These are phyloP conservation scores for Tuctoria greenei DNA, from an alignment of 176 grass and related monocot genomes.

Conservation along the genomic window DNA sequence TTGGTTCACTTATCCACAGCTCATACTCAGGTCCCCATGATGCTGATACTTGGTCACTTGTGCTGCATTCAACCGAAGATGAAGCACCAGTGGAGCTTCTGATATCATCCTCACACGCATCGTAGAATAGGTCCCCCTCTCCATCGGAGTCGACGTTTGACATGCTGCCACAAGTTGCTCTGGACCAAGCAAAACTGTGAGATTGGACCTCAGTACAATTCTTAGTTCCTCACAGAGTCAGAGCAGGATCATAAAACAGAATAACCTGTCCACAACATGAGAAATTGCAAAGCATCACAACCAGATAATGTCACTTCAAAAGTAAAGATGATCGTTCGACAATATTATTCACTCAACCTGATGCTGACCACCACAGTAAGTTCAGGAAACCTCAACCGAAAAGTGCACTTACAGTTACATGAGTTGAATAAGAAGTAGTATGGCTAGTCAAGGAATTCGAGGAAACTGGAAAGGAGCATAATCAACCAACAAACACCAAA, in stretches of 20 bases:
- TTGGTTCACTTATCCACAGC: conserved; percentile 43
- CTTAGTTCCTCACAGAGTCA: conserved; percentile 4
- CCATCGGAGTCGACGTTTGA: conserved; percentile 31
- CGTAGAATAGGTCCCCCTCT: conserved; percentile 50
- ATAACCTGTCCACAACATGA: background rate
- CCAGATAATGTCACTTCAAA: background rate
- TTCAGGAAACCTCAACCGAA: background rate
- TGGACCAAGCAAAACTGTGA: background rate
- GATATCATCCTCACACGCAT: conserved; percentile 49
- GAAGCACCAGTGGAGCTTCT: conserved; percentile 28
- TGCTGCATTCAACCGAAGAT: conserved; percentile 33
- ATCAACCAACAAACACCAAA: background rate
- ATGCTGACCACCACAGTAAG: background rate
- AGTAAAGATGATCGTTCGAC: background rate
- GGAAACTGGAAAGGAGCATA: background rate
- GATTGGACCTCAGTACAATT: background rate
- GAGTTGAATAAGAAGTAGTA: background rate
- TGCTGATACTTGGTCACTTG: conserved; percentile 18
- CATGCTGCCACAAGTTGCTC: conserved; percentile 40
- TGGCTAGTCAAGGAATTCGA: background rate
- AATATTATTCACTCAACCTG: background rate
- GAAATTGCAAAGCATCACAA: background rate
- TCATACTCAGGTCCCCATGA: conserved; percentile 33
- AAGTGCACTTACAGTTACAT: background rate
- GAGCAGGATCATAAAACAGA: background rate